A percentile compares a stretch with the other conserved stretches of the same genome.
These are phyloP conservation scores for baker's yeast (Saccharomyces cerevisiae) DNA, from an alignment of 805 yeast species.

Conservation along the genomic window DNA sequence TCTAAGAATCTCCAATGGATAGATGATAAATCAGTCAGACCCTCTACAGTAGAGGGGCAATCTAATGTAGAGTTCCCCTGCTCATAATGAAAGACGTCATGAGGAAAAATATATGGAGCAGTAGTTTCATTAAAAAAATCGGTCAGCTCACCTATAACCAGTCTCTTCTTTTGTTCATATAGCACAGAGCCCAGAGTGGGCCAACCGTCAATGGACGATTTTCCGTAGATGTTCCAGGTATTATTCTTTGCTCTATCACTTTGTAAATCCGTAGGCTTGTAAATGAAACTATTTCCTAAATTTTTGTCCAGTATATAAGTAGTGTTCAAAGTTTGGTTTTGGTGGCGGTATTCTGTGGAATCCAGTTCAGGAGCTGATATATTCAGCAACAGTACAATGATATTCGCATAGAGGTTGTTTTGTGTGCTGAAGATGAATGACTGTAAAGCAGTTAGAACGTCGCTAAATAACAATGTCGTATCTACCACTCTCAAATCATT, in stretches of 20 bases:
- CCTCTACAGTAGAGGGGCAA: constrained; percentile 14
- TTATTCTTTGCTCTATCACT: constrained; percentile 14
- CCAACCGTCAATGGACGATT: constrained; percentile 19
- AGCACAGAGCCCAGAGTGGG: constrained; percentile 33
- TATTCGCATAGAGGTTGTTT: constrained; percentile 39
- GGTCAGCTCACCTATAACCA: constrained; percentile 32
- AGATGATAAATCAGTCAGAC: constrained; percentile 8
- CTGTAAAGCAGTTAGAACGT: constrained; percentile 26
- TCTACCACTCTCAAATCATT: constrained; percentile 20
- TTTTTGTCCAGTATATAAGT: constrained; percentile 15
- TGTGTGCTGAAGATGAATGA: constrained; percentile 36
- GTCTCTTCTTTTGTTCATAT: constrained; percentile 29
- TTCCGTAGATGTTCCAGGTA: constrained; percentile 13
- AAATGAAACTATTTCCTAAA: constrained; percentile 19
- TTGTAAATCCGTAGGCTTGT: constrained; percentile 23
- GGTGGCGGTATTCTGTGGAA: neutral
- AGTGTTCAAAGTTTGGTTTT: constrained; percentile 6
- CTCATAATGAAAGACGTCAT: constrained; percentile 17
- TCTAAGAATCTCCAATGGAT: constrained; percentile 34
- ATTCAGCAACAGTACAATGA: constrained; percentile 36
- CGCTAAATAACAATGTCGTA: constrained; percentile 18
- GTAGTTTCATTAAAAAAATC: constrained; percentile 24
- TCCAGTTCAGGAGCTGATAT: constrained; percentile 9
- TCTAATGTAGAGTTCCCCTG: constrained; percentile 13
- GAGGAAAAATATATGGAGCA: constrained; percentile 26